Conservation (phyloP, 2,329 filamentous ascomycete genomes). For the Apiospora saccharicola region DNA sequence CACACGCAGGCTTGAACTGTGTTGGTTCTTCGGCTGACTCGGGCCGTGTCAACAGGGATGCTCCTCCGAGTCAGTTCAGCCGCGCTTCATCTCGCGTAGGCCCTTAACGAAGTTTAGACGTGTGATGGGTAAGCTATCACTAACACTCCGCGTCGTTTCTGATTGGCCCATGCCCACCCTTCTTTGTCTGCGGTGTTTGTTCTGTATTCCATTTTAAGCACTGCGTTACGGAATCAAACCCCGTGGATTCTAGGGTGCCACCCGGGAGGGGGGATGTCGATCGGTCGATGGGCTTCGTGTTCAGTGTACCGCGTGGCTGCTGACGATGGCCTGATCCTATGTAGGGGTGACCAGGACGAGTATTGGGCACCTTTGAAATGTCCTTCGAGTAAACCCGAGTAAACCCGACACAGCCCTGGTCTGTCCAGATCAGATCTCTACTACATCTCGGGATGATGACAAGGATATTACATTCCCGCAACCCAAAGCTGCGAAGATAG, state of each 20-base stretch:
- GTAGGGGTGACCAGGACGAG: background rate
- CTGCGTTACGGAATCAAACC: background rate
- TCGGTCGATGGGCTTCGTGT: background rate
- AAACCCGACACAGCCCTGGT: background rate
- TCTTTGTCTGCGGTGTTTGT: background rate
- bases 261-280: background rate
- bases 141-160: background rate
- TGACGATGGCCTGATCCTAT: background rate
- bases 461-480: background rate
- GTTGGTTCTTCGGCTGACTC: background rate
- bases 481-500: background rate
- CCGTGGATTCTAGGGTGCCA: background rate
- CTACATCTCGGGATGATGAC: background rate
- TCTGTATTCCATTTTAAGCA: background rate
- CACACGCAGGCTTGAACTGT: background rate
- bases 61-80: background rate
- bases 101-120: background rate
- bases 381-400: background rate
- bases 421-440: background rate
- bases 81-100: background rate
- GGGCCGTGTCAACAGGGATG: constrained; percentile 11
- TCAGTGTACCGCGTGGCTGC: background rate
- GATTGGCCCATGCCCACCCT: background rate
- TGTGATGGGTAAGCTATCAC: background rate
- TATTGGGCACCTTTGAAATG: background rate